Percentiles rank a stretch among this genome's conserved stretches.
Evolutionary conservation across 108 stramenopile genomes (phyloP).

Genomic region (Skeletonema tropicum): DNA sequence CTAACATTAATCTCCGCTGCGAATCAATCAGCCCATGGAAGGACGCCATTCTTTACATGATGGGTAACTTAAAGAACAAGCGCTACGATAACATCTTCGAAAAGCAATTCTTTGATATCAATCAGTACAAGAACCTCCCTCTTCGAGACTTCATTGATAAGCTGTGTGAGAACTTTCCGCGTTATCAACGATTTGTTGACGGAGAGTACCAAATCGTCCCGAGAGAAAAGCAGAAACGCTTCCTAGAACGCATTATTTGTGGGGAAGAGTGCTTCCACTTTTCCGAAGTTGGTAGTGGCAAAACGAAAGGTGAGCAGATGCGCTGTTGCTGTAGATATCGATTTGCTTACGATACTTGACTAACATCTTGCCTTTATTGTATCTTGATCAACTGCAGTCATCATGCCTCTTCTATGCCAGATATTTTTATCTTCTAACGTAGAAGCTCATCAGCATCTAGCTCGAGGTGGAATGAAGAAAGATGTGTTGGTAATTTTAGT

Average conservation of each 20-base stretch:
- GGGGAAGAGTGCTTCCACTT: conserved; percentile 62
- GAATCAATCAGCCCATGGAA: conserved; percentile 45
- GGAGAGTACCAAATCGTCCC: conserved; percentile 58
- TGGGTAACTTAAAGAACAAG: conserved; percentile 17
- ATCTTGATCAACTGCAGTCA: conserved; percentile 36
- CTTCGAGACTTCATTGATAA: conserved; percentile 51
- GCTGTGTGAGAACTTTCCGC: conserved; percentile 49
- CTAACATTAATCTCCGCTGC: background rate
- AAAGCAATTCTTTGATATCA: conserved; percentile 53
- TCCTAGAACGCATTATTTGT: conserved; percentile 51
- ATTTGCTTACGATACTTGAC: background rate
- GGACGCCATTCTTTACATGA: conserved; percentile 51
- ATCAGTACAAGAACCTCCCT: conserved; percentile 45
- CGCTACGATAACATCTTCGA: conserved; percentile 50
- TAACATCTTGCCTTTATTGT: background rate
- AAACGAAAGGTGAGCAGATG: conserved; percentile 22
- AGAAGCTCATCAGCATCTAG: conserved; percentile 45
- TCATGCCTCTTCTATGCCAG: conserved; percentile 56
- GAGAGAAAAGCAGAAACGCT: conserved; percentile 53
- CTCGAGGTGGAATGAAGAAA: conserved; percentile 52
- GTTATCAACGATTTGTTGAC: conserved; percentile 53
- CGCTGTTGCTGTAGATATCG: background rate
- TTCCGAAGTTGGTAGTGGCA: conserved; percentile 49
- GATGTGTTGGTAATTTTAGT: conserved; percentile 54
- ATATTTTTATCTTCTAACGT: conserved; percentile 50